These are phyloP conservation scores for Botrytis porri DNA, from an alignment of 2,329 filamentous ascomycete genomes.

Conservation along the genomic window DNA sequence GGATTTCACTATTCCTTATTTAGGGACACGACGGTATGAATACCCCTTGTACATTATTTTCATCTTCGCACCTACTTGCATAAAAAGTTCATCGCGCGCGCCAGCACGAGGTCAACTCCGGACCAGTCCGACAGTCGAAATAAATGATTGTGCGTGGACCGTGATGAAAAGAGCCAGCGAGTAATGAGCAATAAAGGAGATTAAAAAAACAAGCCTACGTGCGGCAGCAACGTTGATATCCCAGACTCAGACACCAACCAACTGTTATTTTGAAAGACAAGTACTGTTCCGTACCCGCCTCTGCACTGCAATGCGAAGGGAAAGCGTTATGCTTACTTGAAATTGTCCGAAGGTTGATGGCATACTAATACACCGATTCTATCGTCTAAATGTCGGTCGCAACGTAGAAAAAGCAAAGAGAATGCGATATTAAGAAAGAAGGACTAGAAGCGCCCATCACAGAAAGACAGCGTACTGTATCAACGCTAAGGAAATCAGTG, in stretches of 20 bases:
- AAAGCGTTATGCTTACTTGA: slow-evolving; percentile 18
- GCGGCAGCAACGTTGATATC: slow-evolving; percentile 17
- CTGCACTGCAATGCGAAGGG: slow-evolving; percentile 17
- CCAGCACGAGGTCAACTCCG: slow-evolving; percentile 11
- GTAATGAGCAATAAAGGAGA: slow-evolving; percentile 10
- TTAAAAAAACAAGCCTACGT: neutral
- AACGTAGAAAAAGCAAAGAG: neutral
- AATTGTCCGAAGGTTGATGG: slow-evolving; percentile 15
- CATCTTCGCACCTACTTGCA: slow-evolving; percentile 15
- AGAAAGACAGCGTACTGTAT: neutral
- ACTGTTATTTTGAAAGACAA: slow-evolving; percentile 7
- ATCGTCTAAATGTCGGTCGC: slow-evolving; percentile 6
- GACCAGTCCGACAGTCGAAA: neutral
- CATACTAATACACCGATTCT: slow-evolving; percentile 2
- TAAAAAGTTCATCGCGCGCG: slow-evolving; percentile 16
- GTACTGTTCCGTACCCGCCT: slow-evolving; percentile 2
- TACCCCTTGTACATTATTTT: slow-evolving; percentile 10
- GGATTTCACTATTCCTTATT: slow-evolving; percentile 9
- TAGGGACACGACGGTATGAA: slow-evolving; percentile 11
- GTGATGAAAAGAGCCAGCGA: slow-evolving; percentile 14
- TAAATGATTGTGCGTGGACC: neutral
- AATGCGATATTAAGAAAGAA: neutral
- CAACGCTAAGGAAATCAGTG: neutral
- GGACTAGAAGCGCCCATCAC: slow-evolving; percentile 12
- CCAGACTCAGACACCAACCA: slow-evolving; percentile 8